Base-by-base conservation (phyloP, 306 rosid genomes). In the Corylus americana region DNA sequence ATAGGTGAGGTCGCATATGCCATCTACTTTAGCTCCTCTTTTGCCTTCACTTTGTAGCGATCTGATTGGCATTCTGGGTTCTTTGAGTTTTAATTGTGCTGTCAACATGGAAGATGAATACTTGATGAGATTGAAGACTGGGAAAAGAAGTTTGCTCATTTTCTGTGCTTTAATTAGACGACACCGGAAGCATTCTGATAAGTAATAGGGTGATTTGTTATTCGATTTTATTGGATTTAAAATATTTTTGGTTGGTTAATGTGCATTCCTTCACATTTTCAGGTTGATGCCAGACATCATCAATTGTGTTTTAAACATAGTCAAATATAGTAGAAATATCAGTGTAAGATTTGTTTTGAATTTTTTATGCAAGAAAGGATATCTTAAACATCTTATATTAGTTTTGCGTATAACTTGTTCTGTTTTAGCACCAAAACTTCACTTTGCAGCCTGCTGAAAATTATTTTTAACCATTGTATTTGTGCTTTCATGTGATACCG, bases 201-300 rank as follows among this genome's bases (percentile, higher is more conserved):
- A 88, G 98, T 93, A 93, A 91, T 85, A 31, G 49, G 45, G 44
- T 66, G 71, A 62, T 76, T 76, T 25, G 53, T 50, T 71, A 64
- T 79, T 7, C 5, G 22, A 57, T 64, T 74, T 73, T 31, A 25
- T 70, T 80, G 71, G 31, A 55, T 64, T 61, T n/a, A 18, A 79
- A 74, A 48, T 75, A 4, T 61, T 74, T 73, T 74, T 76, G 55
- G 3, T 61, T 77, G 42, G 75, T 84, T 79, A 66, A 83, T 57
- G 57, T 84, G 10, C 20, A 8, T 50, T 80, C 70, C 61, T 53
- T 73, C 73, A 16, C 48, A 50, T 79, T 89, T 87, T 84, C 97
- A 93, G 98, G 92, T 89, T 91, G 86, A 93, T 93, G 95, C 93
- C 93, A 48, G 86, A 90, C 85, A 89, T 93, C 78, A 79, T 91